phyloP scores from a whole-genome alignment of 345 rosid species.

The Salix caprea region DNA sequence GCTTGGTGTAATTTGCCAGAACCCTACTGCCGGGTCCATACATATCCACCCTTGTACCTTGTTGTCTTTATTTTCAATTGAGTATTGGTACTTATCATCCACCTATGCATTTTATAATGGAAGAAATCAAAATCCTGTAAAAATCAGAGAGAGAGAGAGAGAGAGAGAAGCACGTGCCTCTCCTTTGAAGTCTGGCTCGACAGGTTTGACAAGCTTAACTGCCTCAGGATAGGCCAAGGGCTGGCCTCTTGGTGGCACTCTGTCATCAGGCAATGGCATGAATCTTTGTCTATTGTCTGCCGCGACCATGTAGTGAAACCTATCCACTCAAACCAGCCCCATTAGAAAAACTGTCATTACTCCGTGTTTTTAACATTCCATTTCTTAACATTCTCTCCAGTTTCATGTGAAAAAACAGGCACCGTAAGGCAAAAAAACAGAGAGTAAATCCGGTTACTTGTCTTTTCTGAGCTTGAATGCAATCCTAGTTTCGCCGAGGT shows the following conservation, averaged over 20 bases:
- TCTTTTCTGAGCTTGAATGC: conserved; percentile 77
- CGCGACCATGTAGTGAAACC: conserved; percentile 87
- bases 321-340: conserved; percentile 12
- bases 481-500: conserved; percentile 63
- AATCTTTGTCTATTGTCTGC: conserved; percentile 79
- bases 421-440: background rate
- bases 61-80: conserved; percentile 14
- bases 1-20: conserved; percentile 23
- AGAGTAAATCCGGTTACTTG: conserved; percentile 34
- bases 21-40: conserved; percentile 19
- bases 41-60: conserved; percentile 24
- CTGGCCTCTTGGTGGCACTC: conserved; percentile 55
- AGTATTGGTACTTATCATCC: conserved; percentile 27
- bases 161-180: conserved; percentile 34
- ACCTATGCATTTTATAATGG: background rate
- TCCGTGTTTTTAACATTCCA: too few relatives aligned
- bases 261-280: conserved; percentile 92
- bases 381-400: too few relatives aligned
- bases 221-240: conserved; percentile 78
- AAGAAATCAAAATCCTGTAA: background rate
- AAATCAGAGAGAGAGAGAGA: background rate
- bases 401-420: too few relatives aligned
- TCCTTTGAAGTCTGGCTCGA: conserved; percentile 67
- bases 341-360: background rate
- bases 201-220: conserved; percentile 62